Base-by-base conservation (phyloP, 2,329 filamentous ascomycete genomes). In the Talaromyces sp. region DNA sequence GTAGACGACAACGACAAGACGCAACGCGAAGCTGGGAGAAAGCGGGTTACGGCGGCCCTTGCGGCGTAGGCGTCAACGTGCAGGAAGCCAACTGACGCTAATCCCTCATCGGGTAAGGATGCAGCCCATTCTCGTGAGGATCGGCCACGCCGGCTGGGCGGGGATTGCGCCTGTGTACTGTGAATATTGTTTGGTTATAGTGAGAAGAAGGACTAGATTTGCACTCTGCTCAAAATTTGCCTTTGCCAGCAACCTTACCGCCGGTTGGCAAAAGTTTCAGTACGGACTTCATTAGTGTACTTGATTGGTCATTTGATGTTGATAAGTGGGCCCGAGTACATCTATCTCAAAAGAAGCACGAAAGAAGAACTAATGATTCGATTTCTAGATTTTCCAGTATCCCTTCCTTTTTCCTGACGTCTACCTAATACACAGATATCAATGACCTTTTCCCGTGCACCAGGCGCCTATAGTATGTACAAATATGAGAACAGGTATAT, bases 61-160 rank as follows among this genome's bases (percentile, higher is more conserved):
- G 18, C 50, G 50, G 50, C 30, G 50, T 16, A 31, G 50, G 50
- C 50, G 50, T 53, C 50, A 53, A 23, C 50, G 27, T 53, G 50
- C 50, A 53, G 50, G 16, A 53, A 31, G 28, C 50, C 51, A 51
- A 44, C 40, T 56, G 57, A 23, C 56, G 56, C 61, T 62, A 62
- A 33, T 36, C 30, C 40, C 56, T 33, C 42, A 62, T 62, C 27
- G 27, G 61, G 61, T 34, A 60, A 57, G 52, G 50, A 33, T 40
- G 12, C 42, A 51, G 56, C 56, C 27, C 44, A 23, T 47, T 18
- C 44, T 47, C 44, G 44, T 47, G 44, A 23, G 10, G 44, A 47
- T 47, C 44, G 18, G 42, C 42, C n/a, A 47, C 42, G 42, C 42
- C 42, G 42, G 44, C 44, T 47, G 44, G 44, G 44, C 44, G 44